phyloP scores from a whole-genome alignment of 164 flowering plant genomes.

The Warburgia ugandensis region DNA sequence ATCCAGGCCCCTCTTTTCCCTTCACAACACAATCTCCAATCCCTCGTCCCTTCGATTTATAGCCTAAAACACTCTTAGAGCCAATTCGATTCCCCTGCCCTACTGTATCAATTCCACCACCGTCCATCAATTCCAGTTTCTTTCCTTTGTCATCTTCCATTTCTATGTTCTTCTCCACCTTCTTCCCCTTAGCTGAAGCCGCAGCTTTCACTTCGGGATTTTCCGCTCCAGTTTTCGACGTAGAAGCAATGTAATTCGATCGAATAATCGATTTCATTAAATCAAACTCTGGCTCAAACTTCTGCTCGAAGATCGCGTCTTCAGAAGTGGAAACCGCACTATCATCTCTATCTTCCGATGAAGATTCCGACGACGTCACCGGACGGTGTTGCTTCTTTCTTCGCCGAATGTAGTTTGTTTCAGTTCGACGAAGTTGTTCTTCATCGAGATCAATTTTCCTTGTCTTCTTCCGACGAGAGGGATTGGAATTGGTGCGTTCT shows the following conservation, averaged over 20 bases:
- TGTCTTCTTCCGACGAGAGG: slow-evolving; percentile 22
- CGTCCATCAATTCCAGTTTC: slow-evolving; percentile 17
- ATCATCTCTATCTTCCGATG: slow-evolving; percentile 18
- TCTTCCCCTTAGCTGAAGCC: too few relatives aligned
- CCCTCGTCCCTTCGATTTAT: slow-evolving; percentile 3
- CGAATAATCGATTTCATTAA: slow-evolving; percentile 55
- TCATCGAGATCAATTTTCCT: slow-evolving; percentile 29
- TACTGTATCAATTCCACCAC: slow-evolving; percentile 2
- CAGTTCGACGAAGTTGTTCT: slow-evolving; percentile 27
- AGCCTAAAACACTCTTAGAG: slow-evolving; percentile 3
- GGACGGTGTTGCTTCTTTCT: slow-evolving; percentile 7
- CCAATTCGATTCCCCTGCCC: slow-evolving; percentile 4
- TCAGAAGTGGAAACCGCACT: slow-evolving; percentile 57
- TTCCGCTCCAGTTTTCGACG: slow-evolving; percentile 5
- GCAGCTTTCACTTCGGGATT: too few relatives aligned
- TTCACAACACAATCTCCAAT: slow-evolving; percentile 11
- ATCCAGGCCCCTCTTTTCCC: slow-evolving; percentile 48
- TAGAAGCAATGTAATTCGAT: slow-evolving; percentile 19
- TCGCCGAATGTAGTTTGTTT: slow-evolving; percentile 21
- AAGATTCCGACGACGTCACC: slow-evolving; percentile 10
- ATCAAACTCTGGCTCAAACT: slow-evolving; percentile 55
- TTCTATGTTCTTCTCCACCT: slow-evolving; percentile 45
- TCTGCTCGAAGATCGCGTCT: slow-evolving; percentile 50
- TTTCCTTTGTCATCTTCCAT: slow-evolving; percentile 36
- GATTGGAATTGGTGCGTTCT: slow-evolving; percentile 1